These are phyloP conservation scores for Phytopythium oedochilum DNA, from an alignment of 352 stramenopile species.

Conservation along the genomic window DNA sequence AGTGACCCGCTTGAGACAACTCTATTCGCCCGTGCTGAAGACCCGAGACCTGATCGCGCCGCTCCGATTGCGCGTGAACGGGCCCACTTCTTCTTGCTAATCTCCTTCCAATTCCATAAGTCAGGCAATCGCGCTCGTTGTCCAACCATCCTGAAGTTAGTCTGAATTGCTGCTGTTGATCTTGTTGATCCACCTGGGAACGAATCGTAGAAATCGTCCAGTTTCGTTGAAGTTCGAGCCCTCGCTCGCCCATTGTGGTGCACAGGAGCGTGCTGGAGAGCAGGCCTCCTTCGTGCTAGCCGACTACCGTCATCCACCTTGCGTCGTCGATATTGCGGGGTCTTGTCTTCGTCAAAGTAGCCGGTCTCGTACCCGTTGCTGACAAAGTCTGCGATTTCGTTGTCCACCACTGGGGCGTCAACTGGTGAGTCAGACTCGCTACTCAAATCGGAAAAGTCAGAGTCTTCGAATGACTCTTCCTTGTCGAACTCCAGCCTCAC, in stretches of 20 bases:
- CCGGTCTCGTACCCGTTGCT: neutral
- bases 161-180: neutral
- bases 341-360: neutral
- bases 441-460: neutral
- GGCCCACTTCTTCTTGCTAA: neutral
- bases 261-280: neutral
- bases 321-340: neutral
- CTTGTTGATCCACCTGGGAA: neutral
- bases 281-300: neutral
- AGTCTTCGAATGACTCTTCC: neutral
- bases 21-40: neutral
- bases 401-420: neutral
- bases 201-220: neutral
- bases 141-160: constrained; percentile 3
- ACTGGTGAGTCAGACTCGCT: neutral
- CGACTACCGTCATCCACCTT: neutral
- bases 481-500: neutral
- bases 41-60: neutral
- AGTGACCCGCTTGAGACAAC: neutral
- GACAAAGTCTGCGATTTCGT: neutral
- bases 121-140: neutral
- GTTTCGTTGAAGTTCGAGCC: neutral
- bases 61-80: neutral
- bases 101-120: neutral
- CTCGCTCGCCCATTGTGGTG: neutral